Percentiles rank a stretch among this genome's conserved stretches.
Evolutionary conservation across 2,329 filamentous ascomycete genomes (phyloP).

Genomic region (Pyricularia pennisetigena): DNA sequence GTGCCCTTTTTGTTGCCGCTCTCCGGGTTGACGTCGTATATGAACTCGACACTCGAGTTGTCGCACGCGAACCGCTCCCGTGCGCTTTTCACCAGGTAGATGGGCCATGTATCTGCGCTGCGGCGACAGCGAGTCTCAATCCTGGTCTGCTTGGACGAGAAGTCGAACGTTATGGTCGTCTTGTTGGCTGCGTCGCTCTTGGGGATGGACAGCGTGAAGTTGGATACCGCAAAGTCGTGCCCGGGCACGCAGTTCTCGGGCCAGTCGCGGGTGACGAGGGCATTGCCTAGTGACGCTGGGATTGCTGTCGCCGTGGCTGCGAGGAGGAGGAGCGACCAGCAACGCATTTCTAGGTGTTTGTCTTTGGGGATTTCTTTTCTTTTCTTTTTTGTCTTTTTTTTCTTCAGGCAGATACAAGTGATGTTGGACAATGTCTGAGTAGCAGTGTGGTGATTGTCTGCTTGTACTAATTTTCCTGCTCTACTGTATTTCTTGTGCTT

Average conservation of each 20-base stretch:
- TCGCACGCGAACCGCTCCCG: not conserved
- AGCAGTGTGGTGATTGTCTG: too few relatives aligned
- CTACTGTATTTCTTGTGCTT: not conserved
- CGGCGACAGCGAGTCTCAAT: not conserved
- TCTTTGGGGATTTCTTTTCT: not conserved
- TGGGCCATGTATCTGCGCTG: not conserved
- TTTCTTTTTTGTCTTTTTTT: not conserved
- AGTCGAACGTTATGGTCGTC: not conserved
- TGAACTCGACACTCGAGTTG: not conserved
- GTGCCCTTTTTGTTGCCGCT: not conserved
- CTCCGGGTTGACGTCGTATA: not conserved
- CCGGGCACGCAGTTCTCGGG: not conserved
- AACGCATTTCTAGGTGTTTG: not conserved
- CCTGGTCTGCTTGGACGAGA: not conserved
- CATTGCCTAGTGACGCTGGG: not conserved
- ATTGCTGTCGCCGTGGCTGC: not conserved
- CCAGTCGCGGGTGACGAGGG: not conserved
- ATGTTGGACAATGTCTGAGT: not conserved
- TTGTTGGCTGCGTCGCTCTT: not conserved
- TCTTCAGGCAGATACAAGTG: not conserved
- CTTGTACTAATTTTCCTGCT: too few relatives aligned
- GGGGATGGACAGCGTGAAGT: not conserved
- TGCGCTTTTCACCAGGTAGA: not conserved
- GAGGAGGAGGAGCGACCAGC: not conserved
- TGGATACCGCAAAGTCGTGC: not conserved